These are phyloP conservation scores for Mycena vitilis DNA, from an alignment of 768 basidiomycete species.

Conservation along the genomic window DNA sequence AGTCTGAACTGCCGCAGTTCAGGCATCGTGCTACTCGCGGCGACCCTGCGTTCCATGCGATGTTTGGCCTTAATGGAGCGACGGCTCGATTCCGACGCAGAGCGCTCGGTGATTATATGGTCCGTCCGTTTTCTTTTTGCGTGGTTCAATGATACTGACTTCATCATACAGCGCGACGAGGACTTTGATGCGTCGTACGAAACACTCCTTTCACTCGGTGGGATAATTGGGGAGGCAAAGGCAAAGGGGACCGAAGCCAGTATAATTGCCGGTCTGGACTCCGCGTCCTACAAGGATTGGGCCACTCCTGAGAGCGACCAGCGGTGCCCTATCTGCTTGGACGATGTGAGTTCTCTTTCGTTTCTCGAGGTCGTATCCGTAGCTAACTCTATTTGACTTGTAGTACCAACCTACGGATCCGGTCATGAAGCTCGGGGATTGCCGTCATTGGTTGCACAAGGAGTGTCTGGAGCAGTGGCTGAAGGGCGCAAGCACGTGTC, in stretches of 20 bases:
- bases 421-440: conserved; percentile 75
- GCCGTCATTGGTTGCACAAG: conserved; percentile 85
- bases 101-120: conserved; percentile 63
- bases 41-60: conserved; percentile 20
- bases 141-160: conserved; percentile 17
- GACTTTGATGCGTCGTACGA: conserved; percentile 84
- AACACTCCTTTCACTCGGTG: conserved; percentile 67
- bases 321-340: conserved; percentile 86
- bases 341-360: conserved; percentile 71
- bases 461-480: conserved; percentile 89
- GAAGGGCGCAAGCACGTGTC: conserved; percentile 78
- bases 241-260: conserved; percentile 72
- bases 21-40: conserved; percentile 23
- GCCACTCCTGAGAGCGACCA: conserved; percentile 71
- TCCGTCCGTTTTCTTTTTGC: conserved; percentile 3
- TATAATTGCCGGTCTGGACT: conserved; percentile 69
- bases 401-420: conserved; percentile 75
- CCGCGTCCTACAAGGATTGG: conserved; percentile 76
- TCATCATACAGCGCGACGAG: conserved; percentile 74
- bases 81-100: conserved; percentile 33
- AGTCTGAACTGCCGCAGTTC: conserved; percentile 13
- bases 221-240: conserved; percentile 74
- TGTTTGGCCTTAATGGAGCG: conserved; percentile 30
- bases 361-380: conserved; percentile 26
- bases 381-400: conserved; percentile 21